Conservation (phyloP, 768 basidiomycete species). For the Amanita brunnescens region DNA sequence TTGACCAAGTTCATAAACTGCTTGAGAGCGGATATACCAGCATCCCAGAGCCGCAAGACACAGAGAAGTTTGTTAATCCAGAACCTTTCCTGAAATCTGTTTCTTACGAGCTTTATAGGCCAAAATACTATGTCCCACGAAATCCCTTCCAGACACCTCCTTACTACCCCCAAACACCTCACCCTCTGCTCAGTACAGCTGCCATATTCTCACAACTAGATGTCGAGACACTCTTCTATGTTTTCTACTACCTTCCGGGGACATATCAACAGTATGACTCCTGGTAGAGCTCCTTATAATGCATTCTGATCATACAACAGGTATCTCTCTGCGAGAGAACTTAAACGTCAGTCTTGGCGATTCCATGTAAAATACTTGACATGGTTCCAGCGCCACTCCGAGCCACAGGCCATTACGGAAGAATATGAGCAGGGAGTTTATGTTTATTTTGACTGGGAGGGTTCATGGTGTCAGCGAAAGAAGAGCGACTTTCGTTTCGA, state of each 20-base stretch:
- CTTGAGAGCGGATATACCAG: slow-evolving; percentile 86
- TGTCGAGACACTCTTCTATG: slow-evolving; percentile 95
- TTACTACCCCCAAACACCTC: slow-evolving; percentile 90
- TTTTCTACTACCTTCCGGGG: slow-evolving; percentile 96
- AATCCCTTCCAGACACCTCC: slow-evolving; percentile 87
- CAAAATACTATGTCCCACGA: slow-evolving; percentile 92
- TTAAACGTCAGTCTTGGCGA: slow-evolving; percentile 97
- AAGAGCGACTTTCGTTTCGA: slow-evolving; percentile 98
- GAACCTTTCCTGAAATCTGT: slow-evolving; percentile 1
- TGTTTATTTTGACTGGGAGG: slow-evolving; percentile 99
- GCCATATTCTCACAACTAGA: slow-evolving; percentile 86
- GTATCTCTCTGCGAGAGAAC: slow-evolving; percentile 91
- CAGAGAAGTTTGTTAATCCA: slow-evolving; percentile 68
- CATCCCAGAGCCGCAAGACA: slow-evolving; percentile 88
- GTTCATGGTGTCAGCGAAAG: slow-evolving; percentile 96
- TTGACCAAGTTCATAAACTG: slow-evolving; percentile 87
- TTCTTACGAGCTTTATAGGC: slow-evolving; percentile 40
- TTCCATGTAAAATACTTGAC: slow-evolving; percentile 99
- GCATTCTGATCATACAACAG: slow-evolving; percentile 27
- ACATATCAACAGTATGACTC: slow-evolving; percentile 88
- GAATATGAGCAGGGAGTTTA: slow-evolving; percentile 99
- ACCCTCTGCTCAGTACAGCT: slow-evolving; percentile 71
- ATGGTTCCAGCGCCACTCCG: slow-evolving; percentile 98
- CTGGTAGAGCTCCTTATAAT: neutral
- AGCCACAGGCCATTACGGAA: slow-evolving; percentile 97